Evolutionary conservation across 1,284 basidiomycete genomes (phyloP).

Genomic region (Sporisorium scitamineum): DNA sequence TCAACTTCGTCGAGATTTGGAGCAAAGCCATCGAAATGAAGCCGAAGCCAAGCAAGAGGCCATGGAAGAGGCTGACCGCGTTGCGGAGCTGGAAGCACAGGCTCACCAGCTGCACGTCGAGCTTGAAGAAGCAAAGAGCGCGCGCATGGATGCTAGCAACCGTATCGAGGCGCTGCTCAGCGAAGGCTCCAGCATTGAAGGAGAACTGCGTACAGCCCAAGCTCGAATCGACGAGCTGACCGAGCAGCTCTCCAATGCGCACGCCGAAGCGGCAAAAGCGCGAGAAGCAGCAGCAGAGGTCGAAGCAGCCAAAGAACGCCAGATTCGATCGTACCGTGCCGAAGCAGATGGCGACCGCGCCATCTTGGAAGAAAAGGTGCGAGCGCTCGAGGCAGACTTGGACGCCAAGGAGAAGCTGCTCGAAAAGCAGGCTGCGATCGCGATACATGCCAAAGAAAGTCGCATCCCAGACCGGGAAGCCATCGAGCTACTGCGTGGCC

Average conservation of each 20-base stretch:
- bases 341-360: constrained; percentile 65
- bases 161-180: constrained; percentile 61
- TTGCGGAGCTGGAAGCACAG: constrained; percentile 57
- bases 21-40: constrained; percentile 51
- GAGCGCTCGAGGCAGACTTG: constrained; percentile 51
- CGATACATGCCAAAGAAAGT: constrained; percentile 28
- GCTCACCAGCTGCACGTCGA: constrained; percentile 56
- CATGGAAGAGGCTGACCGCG: constrained; percentile 55
- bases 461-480: constrained; percentile 43
- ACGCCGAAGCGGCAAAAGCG: constrained; percentile 52
- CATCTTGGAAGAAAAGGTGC: constrained; percentile 61
- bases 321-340: constrained; percentile 57
- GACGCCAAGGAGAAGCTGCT: constrained; percentile 39
- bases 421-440: constrained; percentile 29
- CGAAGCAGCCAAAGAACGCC: constrained; percentile 54
- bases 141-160: constrained; percentile 57
- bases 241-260: constrained; percentile 52
- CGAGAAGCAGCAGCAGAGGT: constrained; percentile 53
- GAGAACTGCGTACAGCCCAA: constrained; percentile 56
- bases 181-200: constrained; percentile 59
- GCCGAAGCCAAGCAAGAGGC: constrained; percentile 51
- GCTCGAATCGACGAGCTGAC: constrained; percentile 60
- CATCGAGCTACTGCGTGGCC: constrained; percentile 56
- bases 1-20: constrained; percentile 53
- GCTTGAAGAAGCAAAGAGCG: constrained; percentile 59